Evolutionary conservation across 2,329 filamentous ascomycete genomes (phyloP), one percentile per base, ranked within the genome.

Genomic region (Cladobotryum mycophilum): DNA sequence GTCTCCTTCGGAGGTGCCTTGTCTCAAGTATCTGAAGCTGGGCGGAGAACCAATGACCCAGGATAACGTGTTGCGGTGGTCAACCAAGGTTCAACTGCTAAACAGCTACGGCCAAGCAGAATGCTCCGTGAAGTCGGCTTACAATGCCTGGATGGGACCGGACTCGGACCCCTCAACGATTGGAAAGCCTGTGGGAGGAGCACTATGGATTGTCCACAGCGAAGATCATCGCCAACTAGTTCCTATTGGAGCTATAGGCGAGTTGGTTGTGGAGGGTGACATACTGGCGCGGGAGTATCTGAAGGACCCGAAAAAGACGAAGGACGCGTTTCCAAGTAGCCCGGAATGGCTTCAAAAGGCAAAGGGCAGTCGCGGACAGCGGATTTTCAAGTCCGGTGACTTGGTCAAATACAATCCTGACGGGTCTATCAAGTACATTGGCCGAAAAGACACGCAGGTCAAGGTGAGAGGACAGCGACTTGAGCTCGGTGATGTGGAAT

Each of bases 401-500:
- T 41, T 59, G 15, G 60, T 59, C 1, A 44, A 61, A 40, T 74
- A 74, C 33, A 60, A 69, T 38, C 56, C 35, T 8, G 57, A 60
- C 35, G 58, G 58, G 7, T 49, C 35, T 14, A 37, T 64, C 9
- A 43, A 47, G 1, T 60, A 53, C 51, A 45, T 61, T n/a, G 57
- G 63, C 35, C 56, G 62, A 1, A 57, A 56, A 17, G 63, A 66
- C 41, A 46, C 48, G 6, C 61, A 66, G 42, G 70, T 81, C 45
- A 82, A 82, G 60, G 61, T 82, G 8, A 69, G 72, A 20, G 81
- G 81, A 17, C 80, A 73, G 53, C 62, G 77, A 45, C 67, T 79
- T 46, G 81, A 76, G 63, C 65, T 76, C 15, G 52, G 40, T 1
- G 55, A 57, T 36, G 49, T 59, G 5, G 58, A 60, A 15, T 38